Evolutionary conservation across 257 asterid genomes (phyloP).

Genomic region (Verbena officinalis): DNA sequence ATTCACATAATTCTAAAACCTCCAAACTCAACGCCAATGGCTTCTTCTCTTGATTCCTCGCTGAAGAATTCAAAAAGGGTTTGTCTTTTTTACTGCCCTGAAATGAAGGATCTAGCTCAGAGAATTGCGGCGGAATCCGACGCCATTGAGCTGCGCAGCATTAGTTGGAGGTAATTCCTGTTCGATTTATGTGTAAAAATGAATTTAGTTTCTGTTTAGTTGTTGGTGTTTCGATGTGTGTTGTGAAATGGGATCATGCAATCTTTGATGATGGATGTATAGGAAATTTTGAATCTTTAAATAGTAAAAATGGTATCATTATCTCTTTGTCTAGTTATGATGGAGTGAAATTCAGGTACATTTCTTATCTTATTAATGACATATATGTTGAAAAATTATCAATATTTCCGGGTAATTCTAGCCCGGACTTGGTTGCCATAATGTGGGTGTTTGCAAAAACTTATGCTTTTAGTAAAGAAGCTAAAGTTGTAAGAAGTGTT

Average conservation of each 20-base stretch:
- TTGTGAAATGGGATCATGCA: constrained; percentile 7
- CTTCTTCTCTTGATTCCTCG: constrained; percentile 46
- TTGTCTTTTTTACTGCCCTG: constrained; percentile 78
- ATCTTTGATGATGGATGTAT: constrained; percentile 1
- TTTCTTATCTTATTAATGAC: not conserved
- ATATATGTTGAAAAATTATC: too few species aligned
- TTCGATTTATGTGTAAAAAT: not conserved
- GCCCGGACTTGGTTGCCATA: too few species aligned
- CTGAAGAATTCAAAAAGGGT: constrained; percentile 56
- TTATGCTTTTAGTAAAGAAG: too few species aligned
- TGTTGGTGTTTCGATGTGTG: not conserved
- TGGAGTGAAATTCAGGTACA: not conserved
- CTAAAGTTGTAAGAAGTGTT: too few species aligned
- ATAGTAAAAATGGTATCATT: not conserved
- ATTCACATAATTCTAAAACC: constrained; percentile 90
- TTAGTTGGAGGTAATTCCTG: constrained; percentile 74
- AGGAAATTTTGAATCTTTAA: not conserved
- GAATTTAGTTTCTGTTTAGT: not conserved
- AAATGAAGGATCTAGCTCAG: constrained; percentile 84
- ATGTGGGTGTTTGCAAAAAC: too few species aligned
- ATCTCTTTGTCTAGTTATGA: not conserved
- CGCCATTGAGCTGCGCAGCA: constrained; percentile 84
- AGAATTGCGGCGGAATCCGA: constrained; percentile 86
- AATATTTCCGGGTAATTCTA: too few species aligned
- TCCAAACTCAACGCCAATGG: constrained; percentile 53